Evolutionary conservation across 331 rosid genomes (phyloP).

Genomic region (Saraca asoca): DNA sequence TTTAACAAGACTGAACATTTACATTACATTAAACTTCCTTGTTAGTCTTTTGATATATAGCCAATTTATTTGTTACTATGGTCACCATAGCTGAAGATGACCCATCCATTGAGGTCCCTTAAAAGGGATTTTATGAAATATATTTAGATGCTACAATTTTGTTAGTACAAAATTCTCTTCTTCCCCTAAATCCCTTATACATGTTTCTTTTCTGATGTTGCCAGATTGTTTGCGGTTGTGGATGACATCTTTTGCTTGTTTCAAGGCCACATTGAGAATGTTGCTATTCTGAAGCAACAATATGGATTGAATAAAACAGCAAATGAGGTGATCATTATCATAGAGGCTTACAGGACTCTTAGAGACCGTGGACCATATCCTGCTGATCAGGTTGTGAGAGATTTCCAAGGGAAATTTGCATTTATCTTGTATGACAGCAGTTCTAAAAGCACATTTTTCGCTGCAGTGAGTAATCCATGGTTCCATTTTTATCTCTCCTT

Average conservation of each 20-base stretch:
- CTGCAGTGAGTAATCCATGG: slow-evolving; percentile 64
- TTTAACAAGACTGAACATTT: no score
- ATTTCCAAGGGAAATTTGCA: slow-evolving; percentile 89
- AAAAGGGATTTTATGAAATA: slow-evolving; percentile 3
- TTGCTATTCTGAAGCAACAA: slow-evolving; percentile 88
- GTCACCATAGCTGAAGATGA: slow-evolving; percentile 1
- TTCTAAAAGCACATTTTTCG: slow-evolving; percentile 60
- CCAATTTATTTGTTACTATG: background rate
- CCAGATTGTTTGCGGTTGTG: slow-evolving; percentile 92
- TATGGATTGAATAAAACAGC: slow-evolving; percentile 91
- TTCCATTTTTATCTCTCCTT: slow-evolving; percentile 15
- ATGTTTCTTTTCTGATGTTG: slow-evolving; percentile 17
- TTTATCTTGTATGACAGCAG: slow-evolving; percentile 76
- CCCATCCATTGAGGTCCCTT: background rate
- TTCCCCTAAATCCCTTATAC: slow-evolving; percentile 10
- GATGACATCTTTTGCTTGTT: slow-evolving; percentile 97
- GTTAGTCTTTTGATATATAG: no score
- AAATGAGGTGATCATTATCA: slow-evolving; percentile 80
- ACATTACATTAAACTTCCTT: no score
- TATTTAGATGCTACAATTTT: slow-evolving; percentile 7
- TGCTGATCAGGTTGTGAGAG: slow-evolving; percentile 94
- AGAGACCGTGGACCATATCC: slow-evolving; percentile 98
- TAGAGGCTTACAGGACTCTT: slow-evolving; percentile 90
- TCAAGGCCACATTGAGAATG: slow-evolving; percentile 87
- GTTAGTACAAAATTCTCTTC: background rate